A percentile compares a stretch with the other conserved stretches of the same genome.
Conservation (phyloP, 495 filamentous ascomycete genomes). For the Penicillium dipodomyicola region DNA sequence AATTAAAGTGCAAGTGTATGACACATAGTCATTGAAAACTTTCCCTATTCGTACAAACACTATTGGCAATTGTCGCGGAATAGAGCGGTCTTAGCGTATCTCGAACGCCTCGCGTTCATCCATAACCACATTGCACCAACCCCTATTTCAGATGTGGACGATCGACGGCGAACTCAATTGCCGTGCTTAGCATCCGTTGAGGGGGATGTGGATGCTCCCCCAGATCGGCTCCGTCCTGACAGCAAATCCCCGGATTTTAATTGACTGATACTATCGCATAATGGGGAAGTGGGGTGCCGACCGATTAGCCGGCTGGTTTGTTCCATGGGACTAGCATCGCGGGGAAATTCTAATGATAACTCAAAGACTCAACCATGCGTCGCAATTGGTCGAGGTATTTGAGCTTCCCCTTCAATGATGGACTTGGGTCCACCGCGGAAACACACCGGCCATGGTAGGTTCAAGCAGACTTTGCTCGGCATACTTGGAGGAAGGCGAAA, state of each 20-base stretch:
- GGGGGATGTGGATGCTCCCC: constrained; percentile 2
- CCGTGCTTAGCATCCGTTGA: constrained; percentile 7
- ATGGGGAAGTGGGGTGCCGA: constrained; percentile 4
- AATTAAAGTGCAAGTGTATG: not conserved
- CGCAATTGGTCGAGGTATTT: not conserved
- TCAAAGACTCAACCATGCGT: not conserved
- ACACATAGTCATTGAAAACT: not conserved
- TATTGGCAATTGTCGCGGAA: constrained; percentile 5
- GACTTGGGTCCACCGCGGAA: constrained; percentile 17
- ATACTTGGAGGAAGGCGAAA: not conserved
- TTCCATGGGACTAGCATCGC: constrained; percentile 1
- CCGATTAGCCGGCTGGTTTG: constrained; percentile 3
- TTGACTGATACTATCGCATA: not conserved
- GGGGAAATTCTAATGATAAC: constrained; percentile 4
- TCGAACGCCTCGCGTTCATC: not conserved
- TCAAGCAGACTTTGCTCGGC: constrained; percentile 9
- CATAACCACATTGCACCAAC: not conserved
- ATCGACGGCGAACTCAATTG: constrained; percentile 1
- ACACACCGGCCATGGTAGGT: constrained; percentile 12
- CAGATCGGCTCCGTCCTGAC: constrained; percentile 1
- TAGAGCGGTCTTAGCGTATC: not conserved
- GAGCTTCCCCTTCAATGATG: constrained; percentile 1
- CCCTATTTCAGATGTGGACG: not conserved
- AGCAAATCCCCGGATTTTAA: not conserved
- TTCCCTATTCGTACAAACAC: not conserved